A percentile compares a stretch with the other conserved stretches of the same genome.
Conservation (phyloP, 345 rosid genomes). For the Chamaenerion angustifolium region DNA sequence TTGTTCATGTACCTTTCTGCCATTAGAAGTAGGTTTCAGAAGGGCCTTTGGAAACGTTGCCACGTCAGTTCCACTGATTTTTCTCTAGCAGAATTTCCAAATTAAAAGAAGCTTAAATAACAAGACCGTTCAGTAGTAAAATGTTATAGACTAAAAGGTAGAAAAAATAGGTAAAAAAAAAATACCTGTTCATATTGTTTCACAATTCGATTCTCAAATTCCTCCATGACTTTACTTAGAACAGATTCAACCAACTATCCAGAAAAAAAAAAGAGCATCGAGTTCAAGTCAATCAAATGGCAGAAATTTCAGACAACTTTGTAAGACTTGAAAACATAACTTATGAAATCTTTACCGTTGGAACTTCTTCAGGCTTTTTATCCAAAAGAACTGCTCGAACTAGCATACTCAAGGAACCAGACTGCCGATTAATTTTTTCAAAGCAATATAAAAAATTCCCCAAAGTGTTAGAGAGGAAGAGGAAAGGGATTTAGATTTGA, state of each 20-base stretch:
- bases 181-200: slow-evolving; percentile 51
- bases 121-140: neutral
- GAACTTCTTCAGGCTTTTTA: slow-evolving; percentile 77
- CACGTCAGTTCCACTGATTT: slow-evolving; percentile 32
- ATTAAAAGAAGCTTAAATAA: neutral
- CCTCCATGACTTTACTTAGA: slow-evolving; percentile 69
- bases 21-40: slow-evolving; percentile 25
- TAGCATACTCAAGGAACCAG: slow-evolving; percentile 55
- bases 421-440: slow-evolving; percentile 1
- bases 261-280: slow-evolving; percentile 8
- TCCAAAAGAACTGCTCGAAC: slow-evolving; percentile 64
- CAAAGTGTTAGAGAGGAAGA: neutral
- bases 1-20: slow-evolving; percentile 39
- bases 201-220: slow-evolving; percentile 71
- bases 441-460: neutral
- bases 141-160: neutral
- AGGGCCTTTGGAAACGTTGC: slow-evolving; percentile 22
- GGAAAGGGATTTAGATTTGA: neutral
- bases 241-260: slow-evolving; percentile 81
- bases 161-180: slow-evolving; percentile 8
- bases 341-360: slow-evolving; percentile 32
- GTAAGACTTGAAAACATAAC: neutral
- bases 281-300: slow-evolving; percentile 1
- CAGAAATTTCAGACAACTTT: neutral
- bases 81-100: slow-evolving; percentile 19